phyloP scores from a whole-genome alignment of 176 grass and related monocot species.

The Poa annua region DNA sequence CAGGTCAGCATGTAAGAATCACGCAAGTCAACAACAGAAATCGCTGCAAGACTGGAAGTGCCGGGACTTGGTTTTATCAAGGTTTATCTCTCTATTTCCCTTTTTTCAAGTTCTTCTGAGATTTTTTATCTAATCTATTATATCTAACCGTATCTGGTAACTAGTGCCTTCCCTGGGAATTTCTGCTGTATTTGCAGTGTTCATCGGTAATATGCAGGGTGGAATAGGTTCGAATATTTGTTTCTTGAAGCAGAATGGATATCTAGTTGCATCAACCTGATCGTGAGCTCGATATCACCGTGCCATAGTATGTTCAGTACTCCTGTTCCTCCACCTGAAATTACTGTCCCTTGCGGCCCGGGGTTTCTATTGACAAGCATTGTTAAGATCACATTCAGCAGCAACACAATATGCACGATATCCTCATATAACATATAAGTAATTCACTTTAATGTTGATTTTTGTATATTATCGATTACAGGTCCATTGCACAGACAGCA shows the following conservation, averaged over 20 bases:
- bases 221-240: background rate
- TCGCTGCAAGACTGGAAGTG: background rate
- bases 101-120: background rate
- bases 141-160: background rate
- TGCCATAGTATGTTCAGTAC: background rate
- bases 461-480: background rate
- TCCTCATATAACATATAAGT: background rate
- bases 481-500: background rate
- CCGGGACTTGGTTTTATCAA: background rate
- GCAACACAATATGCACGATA: background rate
- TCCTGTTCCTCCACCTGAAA: background rate
- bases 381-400: background rate
- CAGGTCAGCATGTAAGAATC: background rate
- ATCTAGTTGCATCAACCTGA: background rate
- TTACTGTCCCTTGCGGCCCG: background rate
- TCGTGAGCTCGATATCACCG: background rate
- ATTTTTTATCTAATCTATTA: background rate
- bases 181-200: background rate
- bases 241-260: background rate
- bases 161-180: background rate
- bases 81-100: background rate
- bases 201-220: background rate
- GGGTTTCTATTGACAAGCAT: background rate
- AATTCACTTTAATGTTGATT: background rate
- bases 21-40: background rate